Evolutionary conservation across 495 filamentous ascomycete species (phyloP).

Genomic region (Hyaloscypha finlandica): DNA sequence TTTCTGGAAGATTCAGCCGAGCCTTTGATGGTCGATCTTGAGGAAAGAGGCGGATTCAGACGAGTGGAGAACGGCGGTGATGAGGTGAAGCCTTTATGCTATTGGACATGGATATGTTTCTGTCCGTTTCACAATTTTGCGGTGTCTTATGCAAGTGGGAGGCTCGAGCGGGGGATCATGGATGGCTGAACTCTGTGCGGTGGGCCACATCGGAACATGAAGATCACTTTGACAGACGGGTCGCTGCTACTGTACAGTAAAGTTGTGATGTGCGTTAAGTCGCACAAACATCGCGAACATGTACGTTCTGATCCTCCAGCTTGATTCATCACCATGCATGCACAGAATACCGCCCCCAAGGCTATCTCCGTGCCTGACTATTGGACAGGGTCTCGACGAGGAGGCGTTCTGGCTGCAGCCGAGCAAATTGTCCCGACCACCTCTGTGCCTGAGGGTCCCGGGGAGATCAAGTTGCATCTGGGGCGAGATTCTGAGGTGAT

Average conservation of each 20-base stretch:
- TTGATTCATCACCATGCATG: not conserved
- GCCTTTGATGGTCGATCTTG: not conserved
- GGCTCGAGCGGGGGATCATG: conserved; percentile 14
- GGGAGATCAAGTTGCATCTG: not conserved
- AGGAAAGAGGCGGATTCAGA: not conserved
- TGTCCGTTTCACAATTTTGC: conserved; percentile 10
- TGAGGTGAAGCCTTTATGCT: not conserved
- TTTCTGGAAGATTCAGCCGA: conserved; percentile 18
- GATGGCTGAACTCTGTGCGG: not conserved
- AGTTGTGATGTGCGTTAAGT: not conserved
- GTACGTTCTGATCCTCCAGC: not conserved
- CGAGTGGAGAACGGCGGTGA: conserved; percentile 3
- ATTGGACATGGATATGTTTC: conserved; percentile 15
- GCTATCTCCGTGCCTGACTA: conserved; percentile 3
- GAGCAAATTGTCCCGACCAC: conserved; percentile 7
- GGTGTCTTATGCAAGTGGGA: conserved; percentile 12
- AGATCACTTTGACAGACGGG: not conserved
- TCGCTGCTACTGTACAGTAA: not conserved
- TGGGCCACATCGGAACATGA: not conserved
- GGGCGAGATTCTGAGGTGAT: not conserved
- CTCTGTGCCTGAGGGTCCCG: not conserved
- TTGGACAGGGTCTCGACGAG: conserved; percentile 13
- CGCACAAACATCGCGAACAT: not conserved
- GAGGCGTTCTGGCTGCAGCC: conserved; percentile 14
- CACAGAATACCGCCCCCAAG: not conserved